phyloP scores from a whole-genome alignment of 768 basidiomycete species.

The Boletus insuetus region DNA sequence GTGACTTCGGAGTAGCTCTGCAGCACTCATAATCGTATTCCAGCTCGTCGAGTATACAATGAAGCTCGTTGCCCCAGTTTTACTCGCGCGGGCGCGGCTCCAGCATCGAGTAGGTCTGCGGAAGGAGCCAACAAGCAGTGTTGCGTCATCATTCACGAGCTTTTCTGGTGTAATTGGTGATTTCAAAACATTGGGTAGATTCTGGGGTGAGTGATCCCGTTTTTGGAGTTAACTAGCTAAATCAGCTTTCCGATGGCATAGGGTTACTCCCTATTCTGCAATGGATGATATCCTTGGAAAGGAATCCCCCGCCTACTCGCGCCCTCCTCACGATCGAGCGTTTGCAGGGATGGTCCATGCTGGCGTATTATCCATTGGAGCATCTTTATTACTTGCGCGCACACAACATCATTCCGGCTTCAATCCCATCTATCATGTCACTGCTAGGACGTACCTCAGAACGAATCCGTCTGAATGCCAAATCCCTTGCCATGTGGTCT shows the following conservation, averaged over 20 bases:
- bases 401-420: conserved; percentile 57
- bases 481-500: conserved; percentile 63
- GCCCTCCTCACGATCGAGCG: conserved; percentile 74
- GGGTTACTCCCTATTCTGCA: conserved; percentile 77
- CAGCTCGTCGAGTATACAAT: conserved; percentile 73
- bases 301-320: conserved; percentile 67
- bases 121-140: conserved; percentile 48
- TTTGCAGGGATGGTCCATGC: conserved; percentile 71
- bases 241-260: conserved; percentile 25
- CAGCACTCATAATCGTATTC: conserved; percentile 3
- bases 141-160: conserved; percentile 51
- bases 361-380: conserved; percentile 77
- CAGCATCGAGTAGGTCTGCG: conserved; percentile 65
- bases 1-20: not conserved
- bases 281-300: conserved; percentile 76
- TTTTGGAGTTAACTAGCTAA: not conserved
- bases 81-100: conserved; percentile 64
- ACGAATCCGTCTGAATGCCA: conserved; percentile 43
- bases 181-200: conserved; percentile 70
- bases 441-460: conserved; percentile 42
- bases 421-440: conserved; percentile 45
- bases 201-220: conserved; percentile 62
- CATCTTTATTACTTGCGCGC: conserved; percentile 67
- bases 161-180: conserved; percentile 58
- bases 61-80: conserved; percentile 65